Percentiles rank a stretch among this genome's conserved stretches.
These are phyloP conservation scores for Beauveria sp. DNA, from an alignment of 2,329 filamentous ascomycete genomes.

Conservation along the genomic window DNA sequence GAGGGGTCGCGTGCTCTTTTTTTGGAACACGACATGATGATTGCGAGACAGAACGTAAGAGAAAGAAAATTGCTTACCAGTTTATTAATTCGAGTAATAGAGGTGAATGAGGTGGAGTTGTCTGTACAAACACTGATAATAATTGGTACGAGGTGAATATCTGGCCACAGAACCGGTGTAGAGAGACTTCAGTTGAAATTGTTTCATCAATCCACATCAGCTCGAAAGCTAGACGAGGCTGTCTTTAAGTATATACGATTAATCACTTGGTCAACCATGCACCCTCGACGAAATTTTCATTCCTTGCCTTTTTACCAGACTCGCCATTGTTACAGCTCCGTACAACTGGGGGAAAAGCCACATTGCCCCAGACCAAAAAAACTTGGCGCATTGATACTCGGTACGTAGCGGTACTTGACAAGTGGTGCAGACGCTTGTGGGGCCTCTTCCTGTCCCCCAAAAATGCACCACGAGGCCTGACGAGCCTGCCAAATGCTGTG, in stretches of 20 bases:
- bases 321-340: too few species aligned
- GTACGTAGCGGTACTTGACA: slow-evolving; percentile 6
- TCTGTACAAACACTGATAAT: background rate
- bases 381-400: background rate
- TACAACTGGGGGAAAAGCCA: background rate
- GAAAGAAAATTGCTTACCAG: background rate
- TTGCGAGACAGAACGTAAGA: background rate
- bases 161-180: background rate
- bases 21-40: background rate
- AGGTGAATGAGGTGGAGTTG: background rate
- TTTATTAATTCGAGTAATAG: background rate
- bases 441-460: background rate
- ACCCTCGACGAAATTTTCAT: background rate
- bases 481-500: too few species aligned
- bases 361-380: slow-evolving; percentile 1
- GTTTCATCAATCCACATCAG: background rate
- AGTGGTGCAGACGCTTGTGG: slow-evolving; percentile 3
- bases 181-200: background rate
- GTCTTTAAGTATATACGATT: background rate
- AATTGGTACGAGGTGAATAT: too few species aligned
- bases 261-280: background rate
- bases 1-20: slow-evolving; percentile 1
- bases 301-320: background rate
- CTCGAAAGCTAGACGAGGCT: background rate
- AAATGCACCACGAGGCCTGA: too few species aligned